These are phyloP conservation scores for Xylaria bambusicola DNA, from an alignment of 495 filamentous ascomycete species.

Conservation along the genomic window DNA sequence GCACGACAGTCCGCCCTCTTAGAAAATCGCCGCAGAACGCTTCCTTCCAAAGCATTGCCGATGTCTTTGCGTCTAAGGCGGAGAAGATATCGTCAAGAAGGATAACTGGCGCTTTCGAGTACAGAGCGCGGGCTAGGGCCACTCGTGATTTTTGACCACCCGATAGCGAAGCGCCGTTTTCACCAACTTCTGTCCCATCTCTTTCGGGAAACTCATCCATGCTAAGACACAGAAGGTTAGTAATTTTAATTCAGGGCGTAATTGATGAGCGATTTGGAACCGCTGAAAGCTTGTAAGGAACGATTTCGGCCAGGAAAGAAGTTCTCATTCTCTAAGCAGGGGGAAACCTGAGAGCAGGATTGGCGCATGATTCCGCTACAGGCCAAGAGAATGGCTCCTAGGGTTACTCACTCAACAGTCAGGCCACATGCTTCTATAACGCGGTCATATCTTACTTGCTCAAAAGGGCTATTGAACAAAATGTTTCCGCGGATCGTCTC, in stretches of 20 bases:
- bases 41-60: conserved; percentile 50
- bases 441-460: conserved; percentile 52
- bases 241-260: neutral
- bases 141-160: conserved; percentile 73
- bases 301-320: too few relatives aligned
- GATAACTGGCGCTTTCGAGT: conserved; percentile 63
- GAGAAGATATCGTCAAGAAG: conserved; percentile 73
- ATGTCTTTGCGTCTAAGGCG: conserved; percentile 56
- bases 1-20: conserved; percentile 37
- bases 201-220: conserved; percentile 48
- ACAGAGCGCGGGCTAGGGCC: conserved; percentile 68
- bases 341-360: too few relatives aligned
- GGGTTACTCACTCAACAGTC: conserved; percentile 46
- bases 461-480: conserved; percentile 53
- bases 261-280: neutral
- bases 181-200: conserved; percentile 64
- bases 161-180: conserved; percentile 67
- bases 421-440: conserved; percentile 68
- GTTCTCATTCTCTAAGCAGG: too few relatives aligned
- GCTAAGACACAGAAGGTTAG: neutral
- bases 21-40: conserved; percentile 55
- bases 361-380: too few relatives aligned
- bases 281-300: neutral
- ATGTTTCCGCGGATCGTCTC: conserved; percentile 60
- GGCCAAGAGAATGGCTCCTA: too few relatives aligned